phyloP scores from a whole-genome alignment of 345 rosid genomes.

The Moringa oleifera region DNA sequence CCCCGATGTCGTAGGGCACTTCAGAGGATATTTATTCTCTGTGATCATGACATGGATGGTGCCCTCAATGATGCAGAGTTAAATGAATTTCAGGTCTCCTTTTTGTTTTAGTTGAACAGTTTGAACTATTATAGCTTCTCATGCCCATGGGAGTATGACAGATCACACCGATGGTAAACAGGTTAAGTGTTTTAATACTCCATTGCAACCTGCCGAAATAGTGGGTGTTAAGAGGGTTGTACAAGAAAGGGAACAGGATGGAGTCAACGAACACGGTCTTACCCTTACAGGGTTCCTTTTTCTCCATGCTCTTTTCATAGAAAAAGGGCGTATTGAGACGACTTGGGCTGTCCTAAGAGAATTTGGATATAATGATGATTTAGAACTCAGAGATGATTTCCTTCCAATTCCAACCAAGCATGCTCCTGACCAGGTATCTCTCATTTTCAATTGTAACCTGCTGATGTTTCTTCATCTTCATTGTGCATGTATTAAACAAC shows the following conservation, averaged over 20 bases:
- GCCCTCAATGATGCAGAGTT: slow-evolving; percentile 74
- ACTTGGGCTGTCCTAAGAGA: slow-evolving; percentile 81
- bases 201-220: slow-evolving; percentile 70
- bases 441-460: neutral
- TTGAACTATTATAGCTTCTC: slow-evolving; percentile 9
- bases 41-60: slow-evolving; percentile 77
- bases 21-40: slow-evolving; percentile 65
- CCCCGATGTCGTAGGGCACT: slow-evolving; percentile 74
- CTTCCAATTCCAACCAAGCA: slow-evolving; percentile 54
- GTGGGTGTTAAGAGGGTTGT: slow-evolving; percentile 72
- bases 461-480: no score
- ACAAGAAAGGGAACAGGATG: slow-evolving; percentile 72
- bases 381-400: slow-evolving; percentile 58
- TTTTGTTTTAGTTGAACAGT: slow-evolving; percentile 13
- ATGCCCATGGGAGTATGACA: slow-evolving; percentile 13
- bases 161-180: slow-evolving; percentile 28
- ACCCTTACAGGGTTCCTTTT: slow-evolving; percentile 68
- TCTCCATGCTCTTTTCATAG: slow-evolving; percentile 76
- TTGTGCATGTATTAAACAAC: no score
- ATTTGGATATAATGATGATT: slow-evolving; percentile 63
- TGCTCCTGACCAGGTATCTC: slow-evolving; percentile 68
- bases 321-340: slow-evolving; percentile 74
- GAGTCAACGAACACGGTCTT: slow-evolving; percentile 77
- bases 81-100: slow-evolving; percentile 73
- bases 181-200: slow-evolving; percentile 73